Conservation (phyloP, 768 basidiomycete genomes). For the Suillus variegatus region DNA sequence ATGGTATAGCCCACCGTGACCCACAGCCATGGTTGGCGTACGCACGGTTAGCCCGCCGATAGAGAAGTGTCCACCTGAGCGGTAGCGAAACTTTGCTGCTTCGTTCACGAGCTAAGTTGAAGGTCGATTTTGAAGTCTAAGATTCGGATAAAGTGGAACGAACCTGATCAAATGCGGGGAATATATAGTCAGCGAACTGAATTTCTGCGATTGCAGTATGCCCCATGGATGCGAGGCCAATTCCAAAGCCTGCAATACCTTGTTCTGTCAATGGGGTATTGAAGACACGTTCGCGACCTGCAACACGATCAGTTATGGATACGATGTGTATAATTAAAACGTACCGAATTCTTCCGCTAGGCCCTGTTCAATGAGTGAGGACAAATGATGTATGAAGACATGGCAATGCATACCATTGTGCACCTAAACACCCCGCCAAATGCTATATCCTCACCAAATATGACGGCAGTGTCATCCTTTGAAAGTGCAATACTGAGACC, state of each 20-base stretch:
- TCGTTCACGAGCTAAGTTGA: slow-evolving; percentile 80
- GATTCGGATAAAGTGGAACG: slow-evolving; percentile 10
- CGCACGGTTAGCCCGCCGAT: slow-evolving; percentile 83
- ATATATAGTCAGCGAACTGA: slow-evolving; percentile 90
- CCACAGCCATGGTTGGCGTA: slow-evolving; percentile 90
- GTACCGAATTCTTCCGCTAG: slow-evolving; percentile 90
- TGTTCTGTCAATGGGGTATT: slow-evolving; percentile 94
- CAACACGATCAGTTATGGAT: slow-evolving; percentile 5
- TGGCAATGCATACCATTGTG: slow-evolving; percentile 63
- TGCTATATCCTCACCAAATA: slow-evolving; percentile 91
- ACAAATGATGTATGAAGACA: slow-evolving; percentile 1
- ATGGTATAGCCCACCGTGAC: slow-evolving; percentile 91
- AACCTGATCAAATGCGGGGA: slow-evolving; percentile 93
- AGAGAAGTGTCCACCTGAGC: slow-evolving; percentile 81
- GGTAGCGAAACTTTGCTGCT: slow-evolving; percentile 90
- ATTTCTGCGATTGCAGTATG: slow-evolving; percentile 95
- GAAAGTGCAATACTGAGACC: slow-evolving; percentile 69
- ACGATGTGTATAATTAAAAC: slow-evolving; percentile 18
- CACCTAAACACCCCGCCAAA: slow-evolving; percentile 96
- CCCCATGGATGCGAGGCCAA: slow-evolving; percentile 90
- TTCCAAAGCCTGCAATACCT: slow-evolving; percentile 93
- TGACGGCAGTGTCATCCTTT: slow-evolving; percentile 84
- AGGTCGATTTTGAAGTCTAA: background rate
- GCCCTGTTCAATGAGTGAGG: slow-evolving; percentile 50
- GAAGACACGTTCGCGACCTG: slow-evolving; percentile 90